Base-by-base conservation (phyloP, 257 asterid genomes). In the Hygrophila difformis region DNA sequence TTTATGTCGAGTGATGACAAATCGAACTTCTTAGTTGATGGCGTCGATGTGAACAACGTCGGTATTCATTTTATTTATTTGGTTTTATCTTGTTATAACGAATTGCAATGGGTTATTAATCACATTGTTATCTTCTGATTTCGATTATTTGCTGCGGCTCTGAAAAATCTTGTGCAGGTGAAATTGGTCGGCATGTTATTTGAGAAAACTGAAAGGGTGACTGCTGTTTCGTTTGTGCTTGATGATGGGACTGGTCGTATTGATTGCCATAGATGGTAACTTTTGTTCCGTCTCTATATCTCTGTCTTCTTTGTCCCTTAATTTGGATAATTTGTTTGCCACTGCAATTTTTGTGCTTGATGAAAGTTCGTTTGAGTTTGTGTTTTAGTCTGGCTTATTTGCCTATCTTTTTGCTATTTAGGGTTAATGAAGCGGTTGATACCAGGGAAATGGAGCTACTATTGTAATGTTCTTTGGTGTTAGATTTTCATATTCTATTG, bases 231-330 rank as follows among this genome's bases (percentile, higher is more conserved):
- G 1, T 91, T 91, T 35, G 65, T 56, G 36, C 57, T 91, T 28
- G 96, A 91, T 67, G 98, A 91, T 68, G 96, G 93, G 42, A 82
- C 96, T 0, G 95, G 93, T 16, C 92, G 94, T 7, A 69, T 82
- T 51, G 72, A 60, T 16, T 85, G 96, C 64, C 69, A 50, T 15
- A 73, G 73, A 82, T 89, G 98, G 96, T 82, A 35, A 52, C 39
- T n/a, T 54, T 53, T 60, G 13, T 22, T 24, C 8, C 26, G 3
- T 45, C 8, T 42, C 48, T 14, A 5, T 8, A 17, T 23, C 23
- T 35, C 33, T n/a, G n/a, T 9, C 1, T 54, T 53, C 47, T 14
- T 23, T 17, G 24, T 2, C 6, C 18, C 43, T 49, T 38, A 12
- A 11, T 44, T 54, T n/a, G n/a, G 22, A 8, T 36, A 20, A n/a